phyloP scores from a whole-genome alignment of 768 basidiomycete genomes.

The Mrakia blollopis region DNA sequence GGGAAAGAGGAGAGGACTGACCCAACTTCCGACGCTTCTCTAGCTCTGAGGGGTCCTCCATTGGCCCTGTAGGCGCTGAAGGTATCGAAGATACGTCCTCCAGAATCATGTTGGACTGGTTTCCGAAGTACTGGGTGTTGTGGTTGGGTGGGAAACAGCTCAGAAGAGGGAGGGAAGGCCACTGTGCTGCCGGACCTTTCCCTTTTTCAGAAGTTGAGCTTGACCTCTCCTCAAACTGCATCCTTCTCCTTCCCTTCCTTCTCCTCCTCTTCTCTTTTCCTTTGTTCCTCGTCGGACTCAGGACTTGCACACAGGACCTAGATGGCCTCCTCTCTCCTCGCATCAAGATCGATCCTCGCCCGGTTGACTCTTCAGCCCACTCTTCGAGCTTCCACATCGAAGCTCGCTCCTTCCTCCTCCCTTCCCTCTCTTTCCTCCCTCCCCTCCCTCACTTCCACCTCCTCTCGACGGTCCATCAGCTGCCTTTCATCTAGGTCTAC shows the following conservation, averaged over 20 bases:
- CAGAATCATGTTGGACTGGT: neutral
- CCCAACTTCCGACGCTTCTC: neutral
- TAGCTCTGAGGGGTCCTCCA: neutral
- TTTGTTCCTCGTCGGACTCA: neutral
- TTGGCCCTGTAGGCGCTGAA: neutral
- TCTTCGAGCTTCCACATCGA: neutral
- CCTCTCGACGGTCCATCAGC: neutral
- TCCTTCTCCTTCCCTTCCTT: neutral
- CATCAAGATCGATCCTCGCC: conserved; percentile 6
- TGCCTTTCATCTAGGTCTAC: neutral
- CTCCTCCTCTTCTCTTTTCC: neutral
- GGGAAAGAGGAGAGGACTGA: neutral
- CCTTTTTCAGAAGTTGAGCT: neutral
- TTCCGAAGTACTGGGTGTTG: neutral
- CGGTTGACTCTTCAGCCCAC: conserved; percentile 1
- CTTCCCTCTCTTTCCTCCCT: neutral
- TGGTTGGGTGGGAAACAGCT: neutral
- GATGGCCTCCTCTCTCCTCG: conserved; percentile 7
- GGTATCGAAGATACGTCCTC: neutral
- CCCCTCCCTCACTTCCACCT: neutral
- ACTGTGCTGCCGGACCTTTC: neutral
- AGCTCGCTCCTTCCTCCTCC: neutral
- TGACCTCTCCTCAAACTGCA: neutral
- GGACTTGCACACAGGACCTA: neutral
- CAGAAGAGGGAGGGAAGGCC: neutral